A percentile compares a stretch with the other conserved stretches of the same genome.
Conservation (phyloP, 2,329 filamentous ascomycete species). For the Fonsecaea multimorphosa region DNA sequence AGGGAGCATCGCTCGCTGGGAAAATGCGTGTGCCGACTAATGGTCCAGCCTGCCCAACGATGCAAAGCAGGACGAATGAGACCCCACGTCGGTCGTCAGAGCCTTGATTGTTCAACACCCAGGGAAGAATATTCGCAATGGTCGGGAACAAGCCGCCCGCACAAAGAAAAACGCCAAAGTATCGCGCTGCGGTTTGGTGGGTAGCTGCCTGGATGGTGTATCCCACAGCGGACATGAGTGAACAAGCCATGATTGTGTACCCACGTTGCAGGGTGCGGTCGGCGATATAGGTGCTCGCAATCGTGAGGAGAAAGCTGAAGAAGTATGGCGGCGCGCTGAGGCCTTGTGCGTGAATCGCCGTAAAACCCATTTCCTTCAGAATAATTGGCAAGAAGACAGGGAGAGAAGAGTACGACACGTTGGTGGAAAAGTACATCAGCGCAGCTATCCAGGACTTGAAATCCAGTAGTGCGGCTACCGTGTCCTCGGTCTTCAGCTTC, state of each 20-base stretch:
- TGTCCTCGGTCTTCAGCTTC: neutral
- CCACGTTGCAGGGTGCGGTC: conserved; percentile 70
- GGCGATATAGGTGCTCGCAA: conserved; percentile 67
- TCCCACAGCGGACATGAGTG: conserved; percentile 63
- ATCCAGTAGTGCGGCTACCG: neutral
- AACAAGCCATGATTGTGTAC: conserved; percentile 63
- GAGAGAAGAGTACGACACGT: conserved; percentile 69
- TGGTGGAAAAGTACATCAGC: conserved; percentile 64
- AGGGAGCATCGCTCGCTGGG: conserved; percentile 63
- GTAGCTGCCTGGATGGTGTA: conserved; percentile 69
- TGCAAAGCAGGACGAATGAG: conserved; percentile 60
- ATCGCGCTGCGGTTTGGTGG: conserved; percentile 55
- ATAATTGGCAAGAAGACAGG: conserved; percentile 70
- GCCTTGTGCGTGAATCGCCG: conserved; percentile 70
- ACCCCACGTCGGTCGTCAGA: conserved; percentile 32
- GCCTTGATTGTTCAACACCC: conserved; percentile 59
- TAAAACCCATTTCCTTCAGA: conserved; percentile 70
- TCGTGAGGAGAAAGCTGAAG: conserved; percentile 67
- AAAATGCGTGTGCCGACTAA: conserved; percentile 71
- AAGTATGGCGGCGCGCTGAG: conserved; percentile 75
- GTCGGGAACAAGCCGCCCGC: conserved; percentile 69
- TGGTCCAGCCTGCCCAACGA: conserved; percentile 82
- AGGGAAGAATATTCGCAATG: conserved; percentile 73
- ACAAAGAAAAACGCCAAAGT: conserved; percentile 61
- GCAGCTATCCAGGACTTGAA: neutral